A percentile compares a stretch with the other conserved stretches of the same genome.
phyloP scores from a whole-genome alignment of 345 rosid genomes.

The Eucalyptus erythrocorys region DNA sequence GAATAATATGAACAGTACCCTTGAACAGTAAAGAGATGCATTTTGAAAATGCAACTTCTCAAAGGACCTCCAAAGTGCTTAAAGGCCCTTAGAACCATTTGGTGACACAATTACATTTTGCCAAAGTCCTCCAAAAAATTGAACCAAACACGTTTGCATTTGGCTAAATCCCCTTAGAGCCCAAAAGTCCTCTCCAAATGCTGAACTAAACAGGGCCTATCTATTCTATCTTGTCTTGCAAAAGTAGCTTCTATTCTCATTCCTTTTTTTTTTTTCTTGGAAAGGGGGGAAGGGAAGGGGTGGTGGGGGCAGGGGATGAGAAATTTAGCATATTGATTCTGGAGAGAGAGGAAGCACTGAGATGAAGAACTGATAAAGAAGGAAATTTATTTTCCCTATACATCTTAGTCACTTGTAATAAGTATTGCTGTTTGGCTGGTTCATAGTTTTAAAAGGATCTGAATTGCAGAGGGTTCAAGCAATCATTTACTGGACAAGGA shows the following conservation, averaged over 20 bases:
- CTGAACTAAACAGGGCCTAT: no score
- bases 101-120: no score
- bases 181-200: no score
- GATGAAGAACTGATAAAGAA: not conserved
- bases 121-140: no score
- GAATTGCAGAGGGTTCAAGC: conserved; percentile 47
- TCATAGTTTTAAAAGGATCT: not conserved
- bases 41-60: no score
- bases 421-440: not conserved
- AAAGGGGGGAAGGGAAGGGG: not conserved
- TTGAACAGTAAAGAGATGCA: no score
- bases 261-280: not conserved
- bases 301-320: not conserved
- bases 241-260: not conserved
- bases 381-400: not conserved
- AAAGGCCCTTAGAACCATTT: no score
- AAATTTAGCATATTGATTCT: not conserved
- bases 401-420: not conserved
- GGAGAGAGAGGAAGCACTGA: not conserved
- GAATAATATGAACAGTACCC: no score
- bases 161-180: no score
- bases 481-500: conserved; percentile 50
- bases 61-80: no score
- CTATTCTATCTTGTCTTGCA: not conserved
- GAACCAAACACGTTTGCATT: no score